A percentile compares a stretch with the other conserved stretches of the same genome.
These are phyloP conservation scores for Magnaporthiopsis rhizophila DNA, from an alignment of 2,329 filamentous ascomycete species.

Conservation along the genomic window DNA sequence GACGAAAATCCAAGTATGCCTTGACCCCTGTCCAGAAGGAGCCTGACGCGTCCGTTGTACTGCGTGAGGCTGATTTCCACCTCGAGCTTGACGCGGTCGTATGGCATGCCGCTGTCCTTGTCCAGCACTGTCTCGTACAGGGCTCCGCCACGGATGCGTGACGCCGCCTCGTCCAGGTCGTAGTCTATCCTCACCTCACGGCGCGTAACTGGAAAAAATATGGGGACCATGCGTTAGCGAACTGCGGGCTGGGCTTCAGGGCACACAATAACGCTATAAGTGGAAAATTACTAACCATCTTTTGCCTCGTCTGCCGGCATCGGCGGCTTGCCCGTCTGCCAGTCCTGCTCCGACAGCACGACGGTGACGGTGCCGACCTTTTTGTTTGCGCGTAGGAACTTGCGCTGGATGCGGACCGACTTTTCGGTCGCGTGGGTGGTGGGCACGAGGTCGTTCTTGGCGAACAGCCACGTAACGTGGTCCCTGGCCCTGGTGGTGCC, in stretches of 20 bases:
- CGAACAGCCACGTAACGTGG: conserved; percentile 13
- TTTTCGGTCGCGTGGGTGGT: conserved; percentile 4
- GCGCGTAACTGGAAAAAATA: not conserved
- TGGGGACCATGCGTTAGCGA: not conserved
- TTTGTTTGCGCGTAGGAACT: conserved; percentile 7
- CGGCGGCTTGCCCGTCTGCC: not conserved
- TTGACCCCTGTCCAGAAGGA: not conserved
- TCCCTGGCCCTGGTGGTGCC: conserved; percentile 6
- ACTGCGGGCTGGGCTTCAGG: not conserved
- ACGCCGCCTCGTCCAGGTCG: conserved; percentile 7
- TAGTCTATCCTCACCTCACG: conserved; percentile 11
- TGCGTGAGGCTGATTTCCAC: conserved; percentile 9
- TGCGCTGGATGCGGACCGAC: conserved; percentile 4
- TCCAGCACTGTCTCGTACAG: not conserved
- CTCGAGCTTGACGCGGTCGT: conserved; percentile 9
- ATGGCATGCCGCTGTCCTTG: not conserved
- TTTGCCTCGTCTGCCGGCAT: not conserved
- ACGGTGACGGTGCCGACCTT: conserved; percentile 9
- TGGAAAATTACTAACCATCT: not conserved
- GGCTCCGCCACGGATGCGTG: not conserved
- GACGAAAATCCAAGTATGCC: not conserved
- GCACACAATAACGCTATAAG: too few relatives aligned
- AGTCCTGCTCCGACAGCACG: conserved; percentile 5
- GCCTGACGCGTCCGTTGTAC: not conserved
- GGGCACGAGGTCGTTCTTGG: conserved; percentile 14